A percentile compares a stretch with the other conserved stretches of the same genome.
Conservation (phyloP, 495 filamentous ascomycete genomes). For the Filosporella fistucella region DNA sequence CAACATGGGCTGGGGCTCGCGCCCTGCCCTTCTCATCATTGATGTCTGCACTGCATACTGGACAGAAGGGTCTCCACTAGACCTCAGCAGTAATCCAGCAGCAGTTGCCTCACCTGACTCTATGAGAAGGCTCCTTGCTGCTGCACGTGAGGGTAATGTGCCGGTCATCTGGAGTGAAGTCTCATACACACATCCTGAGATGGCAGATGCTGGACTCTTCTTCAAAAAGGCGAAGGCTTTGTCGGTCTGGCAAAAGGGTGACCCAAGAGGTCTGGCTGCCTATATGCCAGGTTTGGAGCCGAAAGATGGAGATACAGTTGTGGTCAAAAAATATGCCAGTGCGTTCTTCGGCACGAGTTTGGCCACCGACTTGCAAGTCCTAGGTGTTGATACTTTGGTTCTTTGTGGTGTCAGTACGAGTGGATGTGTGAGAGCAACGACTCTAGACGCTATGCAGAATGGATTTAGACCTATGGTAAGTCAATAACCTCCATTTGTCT, state of each 20-base stretch:
- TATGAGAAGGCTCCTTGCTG: constrained; percentile 26
- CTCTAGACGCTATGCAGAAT: constrained; percentile 32
- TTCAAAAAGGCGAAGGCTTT: constrained; percentile 27
- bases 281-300: constrained; percentile 29
- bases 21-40: constrained; percentile 31
- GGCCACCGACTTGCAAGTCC: constrained; percentile 22
- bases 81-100: constrained; percentile 25
- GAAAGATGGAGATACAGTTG: constrained; percentile 24
- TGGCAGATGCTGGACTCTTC: constrained; percentile 32
- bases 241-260: constrained; percentile 30
- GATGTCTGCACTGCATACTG: constrained; percentile 37
- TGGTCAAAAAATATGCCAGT: constrained; percentile 31
- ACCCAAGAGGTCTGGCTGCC: constrained; percentile 25
- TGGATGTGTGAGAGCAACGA: constrained; percentile 31
- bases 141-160: constrained; percentile 24
- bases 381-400: constrained; percentile 32
- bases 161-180: constrained; percentile 31
- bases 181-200: constrained; percentile 25
- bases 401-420: constrained; percentile 33
- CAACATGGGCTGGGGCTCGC: constrained; percentile 32
- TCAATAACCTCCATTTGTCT: constrained; percentile 14
- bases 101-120: constrained; percentile 23
- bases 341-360: constrained; percentile 37
- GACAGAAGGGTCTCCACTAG: constrained; percentile 29
- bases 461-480: constrained; percentile 30